A percentile compares a stretch with the other conserved stretches of the same genome.
These are phyloP conservation scores for Purshia tridentata DNA, from an alignment of 306 rosid genomes.

Conservation along the genomic window DNA sequence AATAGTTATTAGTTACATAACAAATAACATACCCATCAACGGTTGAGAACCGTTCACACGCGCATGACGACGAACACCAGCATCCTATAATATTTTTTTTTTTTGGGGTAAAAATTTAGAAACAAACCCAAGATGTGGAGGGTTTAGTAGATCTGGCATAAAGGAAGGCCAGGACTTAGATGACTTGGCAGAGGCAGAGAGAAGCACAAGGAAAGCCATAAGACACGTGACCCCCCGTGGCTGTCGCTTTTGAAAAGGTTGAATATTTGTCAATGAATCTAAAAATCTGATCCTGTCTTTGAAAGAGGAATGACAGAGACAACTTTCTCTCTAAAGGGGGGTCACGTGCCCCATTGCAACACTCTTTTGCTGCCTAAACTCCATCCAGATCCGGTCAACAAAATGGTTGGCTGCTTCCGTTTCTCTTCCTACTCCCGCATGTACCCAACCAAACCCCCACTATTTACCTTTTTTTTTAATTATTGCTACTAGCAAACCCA, in stretches of 20 bases:
- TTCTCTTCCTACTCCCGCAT: conserved; percentile 1
- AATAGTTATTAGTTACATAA: too few relatives aligned
- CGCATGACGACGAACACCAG: not conserved
- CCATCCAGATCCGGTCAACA: conserved; percentile 29
- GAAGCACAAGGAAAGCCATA: conserved; percentile 13
- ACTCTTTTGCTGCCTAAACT: conserved; percentile 6
- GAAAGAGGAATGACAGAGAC: not conserved
- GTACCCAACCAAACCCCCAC: not conserved
- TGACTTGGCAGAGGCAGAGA: conserved; percentile 23
- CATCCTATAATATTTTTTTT: not conserved
- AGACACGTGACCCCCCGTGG: conserved; percentile 43
- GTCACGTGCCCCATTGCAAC: conserved; percentile 40
- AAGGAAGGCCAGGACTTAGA: not conserved
- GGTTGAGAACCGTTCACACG: not conserved
- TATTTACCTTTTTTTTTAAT: too few relatives aligned
- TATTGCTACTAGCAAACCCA: not conserved
- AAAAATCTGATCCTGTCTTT: conserved; percentile 22
- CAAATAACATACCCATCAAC: too few relatives aligned
- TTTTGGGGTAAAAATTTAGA: not conserved
- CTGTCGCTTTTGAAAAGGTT: conserved; percentile 28
- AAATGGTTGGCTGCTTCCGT: conserved; percentile 32
- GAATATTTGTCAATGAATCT: not conserved
- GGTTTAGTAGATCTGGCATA: not conserved
- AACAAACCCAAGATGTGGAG: not conserved
- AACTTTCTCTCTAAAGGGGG: not conserved